Base-by-base conservation (phyloP, 2,329 filamentous ascomycete genomes). In the Apiospora malaysiana region DNA sequence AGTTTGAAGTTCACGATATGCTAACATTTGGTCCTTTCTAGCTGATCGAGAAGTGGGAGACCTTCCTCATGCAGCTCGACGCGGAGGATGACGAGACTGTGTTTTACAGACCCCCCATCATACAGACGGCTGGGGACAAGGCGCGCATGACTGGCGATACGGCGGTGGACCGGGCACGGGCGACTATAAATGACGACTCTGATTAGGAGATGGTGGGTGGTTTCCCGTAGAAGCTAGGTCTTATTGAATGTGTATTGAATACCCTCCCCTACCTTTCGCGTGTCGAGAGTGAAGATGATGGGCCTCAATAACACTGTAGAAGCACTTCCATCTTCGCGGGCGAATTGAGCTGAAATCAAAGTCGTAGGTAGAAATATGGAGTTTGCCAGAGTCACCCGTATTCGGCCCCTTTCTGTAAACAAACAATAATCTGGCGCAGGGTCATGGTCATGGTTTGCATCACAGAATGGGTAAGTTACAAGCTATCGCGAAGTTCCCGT, bases 41-140 rank as follows among this genome's bases (percentile, higher is more conserved):
- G 87, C 82, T 90, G 74, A 90, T 91, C 78, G 96, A 99, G 83
- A 92, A 98, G 73, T 99, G 96, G 96, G 96, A 99, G 83, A 98
- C 96, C 0, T 99, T 97, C 85, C 87, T 99, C 69, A 92, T 98
- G 88, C 96, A 98, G 81, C 86, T 99, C 59, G 96, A 99, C 79
- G 93, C 94, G 10, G 95, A 97, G 77, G 95, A 98, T 72, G 94
- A 97, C 74, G 94, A 91, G 72, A 86, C 87, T 4, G 88, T 87
- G 14, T 92, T 92, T 77, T 91, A 91, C 80, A 86, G 88, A 70
- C 89, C 89, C 5, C 89, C 89, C 3, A 86, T 90, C n/a, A 85
- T 88, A 74, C 84, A 88, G 72, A 75, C 82, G 37, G 77, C 82
- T 68, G 82, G 84, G 76, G 87, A 88, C 59, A 80, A 82, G 56